Evolutionary conservation across 768 basidiomycete genomes (phyloP).

Genomic region (Leccinellum rugosiceps): DNA sequence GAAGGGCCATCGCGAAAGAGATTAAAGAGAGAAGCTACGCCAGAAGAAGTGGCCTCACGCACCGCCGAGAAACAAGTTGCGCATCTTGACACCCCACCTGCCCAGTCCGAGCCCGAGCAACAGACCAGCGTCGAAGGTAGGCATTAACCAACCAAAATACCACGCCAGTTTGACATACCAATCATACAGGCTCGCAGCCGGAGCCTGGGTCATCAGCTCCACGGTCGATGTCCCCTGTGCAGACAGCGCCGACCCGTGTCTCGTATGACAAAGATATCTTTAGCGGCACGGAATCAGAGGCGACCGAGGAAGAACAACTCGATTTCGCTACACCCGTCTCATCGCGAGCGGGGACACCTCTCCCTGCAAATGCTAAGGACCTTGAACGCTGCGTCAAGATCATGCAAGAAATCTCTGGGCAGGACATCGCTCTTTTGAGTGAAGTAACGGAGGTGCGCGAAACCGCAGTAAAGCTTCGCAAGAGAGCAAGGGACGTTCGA

Average conservation of each 20-base stretch:
- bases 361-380: constrained; percentile 10
- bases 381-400: constrained; percentile 24
- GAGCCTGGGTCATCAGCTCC: constrained; percentile 1
- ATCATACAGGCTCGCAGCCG: constrained; percentile 1
- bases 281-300: constrained; percentile 24
- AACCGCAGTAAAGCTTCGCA: constrained; percentile 16
- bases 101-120: neutral
- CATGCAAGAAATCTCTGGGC: constrained; percentile 23
- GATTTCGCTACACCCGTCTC: constrained; percentile 23
- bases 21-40: neutral
- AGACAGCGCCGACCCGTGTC: neutral
- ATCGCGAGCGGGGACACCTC: constrained; percentile 22
- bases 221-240: neutral
- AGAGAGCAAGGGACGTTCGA: constrained; percentile 22
- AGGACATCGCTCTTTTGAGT: constrained; percentile 16
- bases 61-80: neutral
- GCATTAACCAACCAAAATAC: neutral
- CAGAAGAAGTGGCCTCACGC: neutral
- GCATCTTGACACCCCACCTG: neutral
- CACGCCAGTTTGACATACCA: neutral
- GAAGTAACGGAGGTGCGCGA: constrained; percentile 10
- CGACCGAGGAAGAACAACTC: constrained; percentile 17
- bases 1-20: constrained; percentile 17
- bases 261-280: constrained; percentile 11
- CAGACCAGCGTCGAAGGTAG: neutral